Percentiles rank a stretch among this genome's conserved stretches.
Evolutionary conservation across 140 eudicot species (phyloP).

Genomic region (Senecio squalidus): DNA sequence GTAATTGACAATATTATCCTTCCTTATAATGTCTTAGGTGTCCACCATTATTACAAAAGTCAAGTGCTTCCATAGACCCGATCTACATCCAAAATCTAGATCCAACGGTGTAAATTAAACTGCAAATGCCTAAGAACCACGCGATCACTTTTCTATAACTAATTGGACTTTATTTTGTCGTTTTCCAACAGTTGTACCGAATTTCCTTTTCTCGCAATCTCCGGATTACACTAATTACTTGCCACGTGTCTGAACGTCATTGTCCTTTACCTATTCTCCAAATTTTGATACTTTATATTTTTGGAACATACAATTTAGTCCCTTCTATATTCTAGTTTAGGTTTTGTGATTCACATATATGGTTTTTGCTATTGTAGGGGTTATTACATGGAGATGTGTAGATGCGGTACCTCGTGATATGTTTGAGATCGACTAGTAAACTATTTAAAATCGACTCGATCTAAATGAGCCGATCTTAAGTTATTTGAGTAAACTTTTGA

Average conservation of each 20-base stretch:
- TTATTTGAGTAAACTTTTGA: no score
- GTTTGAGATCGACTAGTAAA: no score
- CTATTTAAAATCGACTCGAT: no score
- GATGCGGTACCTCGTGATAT: not conserved
- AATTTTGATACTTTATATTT: not conserved
- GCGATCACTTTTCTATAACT: conserved; percentile 6
- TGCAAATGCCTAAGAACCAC: conserved; percentile 10
- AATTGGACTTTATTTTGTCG: conserved; percentile 36
- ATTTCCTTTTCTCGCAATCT: conserved; percentile 45
- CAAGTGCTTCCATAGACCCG: conserved; percentile 5
- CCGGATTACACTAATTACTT: conserved; percentile 36
- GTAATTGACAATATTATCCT: not conserved
- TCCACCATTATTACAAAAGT: not conserved
- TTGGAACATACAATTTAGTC: not conserved
- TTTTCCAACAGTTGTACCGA: conserved; percentile 29
- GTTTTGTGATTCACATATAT: not conserved
- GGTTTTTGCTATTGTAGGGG: not conserved
- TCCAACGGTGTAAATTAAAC: conserved; percentile 15
- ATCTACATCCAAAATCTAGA: conserved; percentile 1
- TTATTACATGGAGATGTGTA: not conserved
- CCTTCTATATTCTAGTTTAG: not conserved
- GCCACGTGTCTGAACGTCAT: conserved; percentile 38
- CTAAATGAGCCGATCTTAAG: no score
- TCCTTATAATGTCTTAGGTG: not conserved
- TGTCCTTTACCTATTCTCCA: not conserved